Conservation (phyloP, 1,284 basidiomycete species). For the Tilletia caries region DNA sequence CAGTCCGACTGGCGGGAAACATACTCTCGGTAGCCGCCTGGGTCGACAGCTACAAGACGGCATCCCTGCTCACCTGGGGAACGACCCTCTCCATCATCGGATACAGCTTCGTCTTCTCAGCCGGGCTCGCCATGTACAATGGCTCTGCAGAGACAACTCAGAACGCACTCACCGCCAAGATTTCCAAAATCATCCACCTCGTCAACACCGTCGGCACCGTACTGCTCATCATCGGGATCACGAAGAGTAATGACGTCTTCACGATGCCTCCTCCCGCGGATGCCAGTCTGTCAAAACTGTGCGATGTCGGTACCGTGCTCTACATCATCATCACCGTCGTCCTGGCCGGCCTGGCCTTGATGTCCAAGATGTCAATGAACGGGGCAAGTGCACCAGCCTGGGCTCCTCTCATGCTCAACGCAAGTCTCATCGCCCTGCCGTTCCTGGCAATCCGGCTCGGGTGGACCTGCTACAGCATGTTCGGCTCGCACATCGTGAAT, state of each 20-base stretch:
- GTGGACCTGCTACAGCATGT: constrained; percentile 17
- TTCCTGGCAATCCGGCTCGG: constrained; percentile 20
- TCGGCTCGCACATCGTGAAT: not conserved
- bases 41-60: constrained; percentile 12
- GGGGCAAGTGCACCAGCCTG: not conserved
- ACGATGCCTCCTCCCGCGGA: not conserved
- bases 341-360: not conserved
- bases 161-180: not conserved
- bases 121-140: constrained; percentile 20
- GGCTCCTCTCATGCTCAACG: constrained; percentile 1
- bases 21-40: constrained; percentile 20
- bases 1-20: constrained; percentile 22
- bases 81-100: constrained; percentile 23
- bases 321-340: constrained; percentile 18
- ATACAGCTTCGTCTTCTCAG: constrained; percentile 20
- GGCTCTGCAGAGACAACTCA: not conserved
- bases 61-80: constrained; percentile 14
- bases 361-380: constrained; percentile 2
- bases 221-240: constrained; percentile 23
- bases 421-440: not conserved
- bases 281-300: constrained; percentile 12
- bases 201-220: constrained; percentile 23
- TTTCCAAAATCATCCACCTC: constrained; percentile 17
- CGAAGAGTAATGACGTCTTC: constrained; percentile 12
- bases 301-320: constrained; percentile 19